Evolutionary conservation across 2,329 filamentous ascomycete species (phyloP), one percentile per base, ranked within the genome.

Genomic region (Xenoacremonium recifei): DNA sequence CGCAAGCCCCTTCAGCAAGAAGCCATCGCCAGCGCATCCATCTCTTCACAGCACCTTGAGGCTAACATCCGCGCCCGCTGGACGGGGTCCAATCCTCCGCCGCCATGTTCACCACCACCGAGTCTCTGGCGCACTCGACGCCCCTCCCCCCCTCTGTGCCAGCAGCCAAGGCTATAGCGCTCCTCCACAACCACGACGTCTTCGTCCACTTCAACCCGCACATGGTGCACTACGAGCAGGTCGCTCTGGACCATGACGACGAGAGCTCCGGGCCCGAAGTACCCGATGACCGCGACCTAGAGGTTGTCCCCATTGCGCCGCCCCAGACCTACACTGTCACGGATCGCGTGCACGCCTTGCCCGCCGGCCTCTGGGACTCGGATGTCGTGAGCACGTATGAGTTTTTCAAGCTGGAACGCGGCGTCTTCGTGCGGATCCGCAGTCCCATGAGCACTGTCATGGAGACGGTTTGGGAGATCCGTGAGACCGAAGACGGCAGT

Each of bases 341-440:
- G 6, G 73, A 76, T 48, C 62, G 68, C 27, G 66, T 78, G 6
- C 74, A 78, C 51, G 66, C 74, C 27, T 63, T 80, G 18, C 76
- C 76, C 4, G 74, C 74, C 12, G 75, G 76, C 3, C 64, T 80
- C 20, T 80, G 75, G 75, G 75, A 76, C 53, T 72, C 68, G 38
- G 71, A 73, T 35, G 72, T 80, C 6, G 67, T 73, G 39, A 79
- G 75, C 62, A 70, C 59, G 5, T 76, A 77, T 54, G 76, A 80
- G 60, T 74, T 80, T 46, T 71, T 73, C 15, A 61, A 77, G 47
- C 61, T 73, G 15, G 62, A 63, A n/a, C 65, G 59, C 20, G 77
- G 77, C 15, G 52, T 76, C 6, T 79, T 77, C 55, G 71, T 76
- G 31, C 62, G 76, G 9, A 72, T 79, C 40, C 64, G 63, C 32